These are phyloP conservation scores for Tuctoria greenei DNA, from an alignment of 176 grass and related monocot species.

Conservation along the genomic window DNA sequence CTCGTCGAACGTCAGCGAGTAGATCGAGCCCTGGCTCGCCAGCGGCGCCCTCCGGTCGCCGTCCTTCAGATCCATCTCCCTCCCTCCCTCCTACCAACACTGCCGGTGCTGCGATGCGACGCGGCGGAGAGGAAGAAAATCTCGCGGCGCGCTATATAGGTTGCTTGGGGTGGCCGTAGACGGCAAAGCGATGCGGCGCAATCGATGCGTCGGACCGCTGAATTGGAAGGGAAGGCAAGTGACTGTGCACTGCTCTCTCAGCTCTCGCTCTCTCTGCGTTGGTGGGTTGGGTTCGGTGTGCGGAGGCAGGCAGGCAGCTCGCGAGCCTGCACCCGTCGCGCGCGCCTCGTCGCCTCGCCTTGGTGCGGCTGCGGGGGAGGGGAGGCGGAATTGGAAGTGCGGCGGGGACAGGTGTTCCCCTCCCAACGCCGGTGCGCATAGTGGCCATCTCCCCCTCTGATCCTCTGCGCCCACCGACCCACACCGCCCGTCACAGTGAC, in stretches of 20 bases:
- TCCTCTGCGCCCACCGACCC: not conserved
- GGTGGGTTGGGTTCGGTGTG: conserved; percentile 21
- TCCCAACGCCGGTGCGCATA: conserved; percentile 4
- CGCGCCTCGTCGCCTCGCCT: not conserved
- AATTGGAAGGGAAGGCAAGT: conserved; percentile 40
- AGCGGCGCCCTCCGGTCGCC: conserved; percentile 36
- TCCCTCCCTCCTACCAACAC: not conserved
- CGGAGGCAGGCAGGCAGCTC: not conserved
- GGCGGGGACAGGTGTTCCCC: conserved; percentile 39
- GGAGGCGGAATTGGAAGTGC: conserved; percentile 21
- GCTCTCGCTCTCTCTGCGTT: not conserved
- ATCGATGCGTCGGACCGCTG: conserved; percentile 22
- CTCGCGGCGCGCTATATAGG: conserved; percentile 42
- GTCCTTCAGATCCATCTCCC: conserved; percentile 39
- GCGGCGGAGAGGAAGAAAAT: not conserved
- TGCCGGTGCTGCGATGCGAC: conserved; percentile 1
- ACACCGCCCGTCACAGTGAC: not conserved
- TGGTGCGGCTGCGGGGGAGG: not conserved
- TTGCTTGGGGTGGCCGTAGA: conserved; percentile 30
- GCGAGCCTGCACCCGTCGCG: not conserved
- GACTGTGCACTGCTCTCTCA: not conserved
- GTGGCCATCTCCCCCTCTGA: not conserved
- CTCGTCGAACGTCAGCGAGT: conserved; percentile 83
- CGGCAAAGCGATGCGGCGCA: conserved; percentile 10
- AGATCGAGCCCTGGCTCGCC: conserved; percentile 69